Percentiles rank a stretch among this genome's conserved stretches.
Evolutionary conservation across 257 asterid species (phyloP).

Genomic region (Solanum appendiculatum): DNA sequence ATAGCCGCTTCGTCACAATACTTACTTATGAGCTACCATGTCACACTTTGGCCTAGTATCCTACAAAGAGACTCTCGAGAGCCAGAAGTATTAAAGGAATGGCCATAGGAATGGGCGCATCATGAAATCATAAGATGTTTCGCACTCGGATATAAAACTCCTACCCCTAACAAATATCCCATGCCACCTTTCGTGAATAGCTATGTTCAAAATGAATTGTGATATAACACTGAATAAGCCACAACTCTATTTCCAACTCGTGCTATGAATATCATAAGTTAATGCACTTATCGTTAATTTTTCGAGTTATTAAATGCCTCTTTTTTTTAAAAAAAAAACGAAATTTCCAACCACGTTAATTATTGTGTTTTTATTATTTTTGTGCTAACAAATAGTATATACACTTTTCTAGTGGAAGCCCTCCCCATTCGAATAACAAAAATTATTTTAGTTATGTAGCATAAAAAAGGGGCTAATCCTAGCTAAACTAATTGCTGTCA

Average conservation of each 20-base stretch:
- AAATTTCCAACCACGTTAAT: background rate
- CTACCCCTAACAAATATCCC: background rate
- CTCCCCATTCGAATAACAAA: background rate
- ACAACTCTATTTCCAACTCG: background rate
- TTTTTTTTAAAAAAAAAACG: background rate
- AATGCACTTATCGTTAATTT: background rate
- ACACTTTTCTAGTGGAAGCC: background rate
- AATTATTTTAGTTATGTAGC: background rate
- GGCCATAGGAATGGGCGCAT: background rate
- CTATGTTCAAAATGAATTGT: background rate
- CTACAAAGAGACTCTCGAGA: background rate
- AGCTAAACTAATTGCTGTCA: background rate
- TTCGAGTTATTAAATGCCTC: background rate
- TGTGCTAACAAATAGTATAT: background rate
- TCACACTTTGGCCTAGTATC: background rate
- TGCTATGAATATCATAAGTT: background rate
- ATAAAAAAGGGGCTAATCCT: background rate
- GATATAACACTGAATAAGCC: rapidly evolving
- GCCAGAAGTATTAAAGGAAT: too few relatives aligned
- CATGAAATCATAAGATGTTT: too few relatives aligned
- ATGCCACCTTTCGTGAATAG: background rate
- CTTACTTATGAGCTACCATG: background rate
- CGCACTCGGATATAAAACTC: background rate
- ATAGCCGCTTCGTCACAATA: background rate
- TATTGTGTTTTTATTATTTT: background rate